Percentiles rank a stretch among this genome's conserved stretches.
Evolutionary conservation across 805 yeast species (phyloP).

Genomic region (Zygotorulaspora danielsina): DNA sequence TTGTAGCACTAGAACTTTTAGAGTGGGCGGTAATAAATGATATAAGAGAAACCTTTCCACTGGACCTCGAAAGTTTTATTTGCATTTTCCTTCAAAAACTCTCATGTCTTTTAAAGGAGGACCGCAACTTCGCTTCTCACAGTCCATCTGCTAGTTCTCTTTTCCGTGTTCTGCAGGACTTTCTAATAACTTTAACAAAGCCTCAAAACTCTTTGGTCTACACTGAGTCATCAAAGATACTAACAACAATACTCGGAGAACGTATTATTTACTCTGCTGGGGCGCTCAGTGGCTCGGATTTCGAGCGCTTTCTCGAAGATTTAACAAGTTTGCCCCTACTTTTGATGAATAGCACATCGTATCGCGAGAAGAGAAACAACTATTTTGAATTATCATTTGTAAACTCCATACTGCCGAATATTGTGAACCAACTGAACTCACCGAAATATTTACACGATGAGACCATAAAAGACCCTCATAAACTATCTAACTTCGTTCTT

Average conservation of each 20-base stretch:
- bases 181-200: slow-evolving; percentile 31
- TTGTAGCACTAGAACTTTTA: slow-evolving; percentile 34
- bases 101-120: slow-evolving; percentile 28
- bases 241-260: slow-evolving; percentile 36
- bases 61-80: slow-evolving; percentile 30
- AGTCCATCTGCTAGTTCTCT: slow-evolving; percentile 30
- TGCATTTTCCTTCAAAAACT: slow-evolving; percentile 26
- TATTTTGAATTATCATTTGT: slow-evolving; percentile 17
- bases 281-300: slow-evolving; percentile 19
- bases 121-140: slow-evolving; percentile 26
- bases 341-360: neutral
- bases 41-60: slow-evolving; percentile 37
- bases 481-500: slow-evolving; percentile 18
- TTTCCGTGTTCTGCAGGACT: slow-evolving; percentile 26
- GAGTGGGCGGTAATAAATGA: slow-evolving; percentile 39
- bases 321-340: slow-evolving; percentile 1
- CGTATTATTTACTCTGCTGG: slow-evolving; percentile 36
- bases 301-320: slow-evolving; percentile 16
- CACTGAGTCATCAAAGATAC: slow-evolving; percentile 30
- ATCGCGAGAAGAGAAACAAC: slow-evolving; percentile 5
- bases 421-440: slow-evolving; percentile 11
- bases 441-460: neutral
- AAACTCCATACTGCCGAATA: slow-evolving; percentile 9
- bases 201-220: slow-evolving; percentile 34
- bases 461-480: slow-evolving; percentile 13